Base-by-base conservation (phyloP, 169 alveolate species). In the Cryptosporidium sp. region DNA sequence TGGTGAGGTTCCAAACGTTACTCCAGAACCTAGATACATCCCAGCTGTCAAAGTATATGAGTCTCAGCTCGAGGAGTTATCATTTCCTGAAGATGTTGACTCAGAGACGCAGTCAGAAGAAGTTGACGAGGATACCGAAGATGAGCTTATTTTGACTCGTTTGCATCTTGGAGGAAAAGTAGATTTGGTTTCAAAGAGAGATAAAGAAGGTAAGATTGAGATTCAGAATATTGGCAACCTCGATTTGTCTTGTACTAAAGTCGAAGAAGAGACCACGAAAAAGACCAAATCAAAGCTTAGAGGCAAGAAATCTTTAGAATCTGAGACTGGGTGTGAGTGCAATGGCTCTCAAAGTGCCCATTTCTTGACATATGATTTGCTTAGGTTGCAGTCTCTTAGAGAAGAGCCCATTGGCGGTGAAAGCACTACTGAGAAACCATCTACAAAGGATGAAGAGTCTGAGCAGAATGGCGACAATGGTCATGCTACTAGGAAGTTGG, bases 31-130 rank as follows among this genome's bases (percentile, higher is more conserved):
- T 12, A 59, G 23, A 26, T 37, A 26, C 16, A 26, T 41, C 16
- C 87, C 74, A 23, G 48, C 33, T 18, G 75, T 61, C 3, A 62
- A 48, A 23, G 14, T 41, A 16, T 80, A 80, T 61, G 87, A 80
- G 6, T 35, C 75, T 43, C 37, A 55, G 18, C 2, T 29, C 16
- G 87, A 80, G 50, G 87, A 80, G 16, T 21, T 80, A 26, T 37
- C 43, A 0, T 80, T 80, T 23, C 87, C 87, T 0, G 69, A 59
- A 21, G 68, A 52, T 23, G 37, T 7, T 23, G 69, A 35, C 3
- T 51, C 68, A 35, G 86, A 59, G 9, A 16, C 31, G 8, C 35
- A 16, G 9, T 14, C 31, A n/a, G 87, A 80, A 16, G 87, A 62
- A 18, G 68, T 21, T 12, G 75, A 71, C 10, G 85, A 33, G 1